These are phyloP conservation scores for Acacia acuminata DNA, from an alignment of 306 rosid species.

Conservation along the genomic window DNA sequence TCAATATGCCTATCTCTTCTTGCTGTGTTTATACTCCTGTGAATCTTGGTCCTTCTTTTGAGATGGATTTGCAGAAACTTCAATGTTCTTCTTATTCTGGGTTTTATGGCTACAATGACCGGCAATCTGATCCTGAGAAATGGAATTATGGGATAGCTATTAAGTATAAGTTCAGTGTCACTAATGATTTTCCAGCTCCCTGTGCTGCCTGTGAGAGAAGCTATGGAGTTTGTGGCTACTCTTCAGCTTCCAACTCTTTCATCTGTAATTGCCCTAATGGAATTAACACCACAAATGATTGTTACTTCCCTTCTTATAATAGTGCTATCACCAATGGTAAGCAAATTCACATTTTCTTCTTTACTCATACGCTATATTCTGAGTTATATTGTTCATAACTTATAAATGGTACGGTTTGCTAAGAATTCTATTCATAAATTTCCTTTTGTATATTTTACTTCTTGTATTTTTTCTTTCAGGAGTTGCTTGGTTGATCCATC, in stretches of 20 bases:
- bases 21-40: conserved; percentile 88
- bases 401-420: neutral
- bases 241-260: conserved; percentile 51
- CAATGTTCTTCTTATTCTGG: conserved; percentile 81
- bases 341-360: neutral
- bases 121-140: conserved; percentile 61
- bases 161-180: conserved; percentile 71
- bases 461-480: neutral
- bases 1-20: conserved; percentile 62
- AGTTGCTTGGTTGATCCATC: conserved; percentile 11
- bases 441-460: neutral
- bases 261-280: conserved; percentile 84
- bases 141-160: conserved; percentile 91
- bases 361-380: neutral
- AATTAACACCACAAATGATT: conserved; percentile 66
- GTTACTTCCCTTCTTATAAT: conserved; percentile 58
- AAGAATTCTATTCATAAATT: neutral
- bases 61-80: conserved; percentile 80
- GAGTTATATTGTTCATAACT: neutral
- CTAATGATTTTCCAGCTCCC: conserved; percentile 64
- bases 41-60: conserved; percentile 77
- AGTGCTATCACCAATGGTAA: conserved; percentile 57
- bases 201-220: conserved; percentile 76
- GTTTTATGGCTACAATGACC: conserved; percentile 71
- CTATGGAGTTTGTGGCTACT: conserved; percentile 70